Base-by-base conservation (phyloP, 768 basidiomycete species). In the Termitomyces sp. region DNA sequence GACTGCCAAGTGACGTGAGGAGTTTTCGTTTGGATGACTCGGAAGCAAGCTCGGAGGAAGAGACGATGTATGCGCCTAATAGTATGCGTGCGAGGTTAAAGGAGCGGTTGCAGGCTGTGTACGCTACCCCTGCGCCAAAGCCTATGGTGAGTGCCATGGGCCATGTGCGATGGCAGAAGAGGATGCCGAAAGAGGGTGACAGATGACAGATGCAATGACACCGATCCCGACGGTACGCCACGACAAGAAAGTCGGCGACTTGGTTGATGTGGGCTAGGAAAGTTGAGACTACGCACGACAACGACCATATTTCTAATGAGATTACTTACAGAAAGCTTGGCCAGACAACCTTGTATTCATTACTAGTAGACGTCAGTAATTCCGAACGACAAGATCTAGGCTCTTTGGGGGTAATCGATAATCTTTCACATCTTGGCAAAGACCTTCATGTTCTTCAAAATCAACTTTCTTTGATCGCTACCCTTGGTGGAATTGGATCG, bases 111-210 rank as follows among this genome's bases (percentile, higher is more conserved):
- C 93, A 94, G 79, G 94, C 93, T 29, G 90, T 85, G 67, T 92
- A 94, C 25, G 93, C 91, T 50, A 85, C 84, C 40, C 93, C 93
- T 38, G 85, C 80, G 32, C 93, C 93, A 67, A 94, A 94, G 36
- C 93, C 93, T 6, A 90, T 89, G 33, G 33, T 15, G 33, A 95
- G 81, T 29, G 89, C 85, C 60, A 96, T 85, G 42, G 93, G 93
- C 91, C 92, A 96, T 66, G 89, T 88, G 55, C 94, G 89, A 96
- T 94, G 84, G 70, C 85, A 85, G 84, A 96, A 95, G 70, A 94
- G 78, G 61, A 96, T n/a, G n/a, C n/a, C n/a, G n/a, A n/a, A n/a
- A n/a, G n/a, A n/a, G n/a, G n/a, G n/a, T n/a, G n/a, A n/a, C n/a
- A n/a, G n/a, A n/a, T 83, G 60, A 95, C 94, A 35, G 91, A 94